Conservation (phyloP, 441 rosid species). For the Syzygium syzygioides region DNA sequence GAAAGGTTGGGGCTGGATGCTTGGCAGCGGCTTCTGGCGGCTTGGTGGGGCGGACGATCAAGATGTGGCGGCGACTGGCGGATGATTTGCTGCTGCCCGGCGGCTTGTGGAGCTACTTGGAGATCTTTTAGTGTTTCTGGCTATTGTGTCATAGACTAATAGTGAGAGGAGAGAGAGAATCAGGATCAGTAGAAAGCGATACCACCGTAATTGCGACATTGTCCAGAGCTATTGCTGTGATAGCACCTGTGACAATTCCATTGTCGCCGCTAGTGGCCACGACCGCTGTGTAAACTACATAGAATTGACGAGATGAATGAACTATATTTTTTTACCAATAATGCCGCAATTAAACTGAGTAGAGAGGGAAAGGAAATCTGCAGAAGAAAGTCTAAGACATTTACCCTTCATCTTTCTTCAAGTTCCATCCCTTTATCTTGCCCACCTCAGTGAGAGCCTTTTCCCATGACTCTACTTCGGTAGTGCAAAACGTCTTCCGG, state of each 20-base stretch:
- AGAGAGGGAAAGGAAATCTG: no score
- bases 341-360: no score
- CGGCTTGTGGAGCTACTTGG: not conserved
- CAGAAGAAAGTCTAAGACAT: no score
- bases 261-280: not conserved
- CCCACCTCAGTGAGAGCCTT: no score
- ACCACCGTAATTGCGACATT: not conserved
- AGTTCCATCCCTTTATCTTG: no score
- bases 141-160: not conserved
- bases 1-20: not conserved
- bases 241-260: rapidly evolving
- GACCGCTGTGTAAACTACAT: not conserved
- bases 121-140: not conserved
- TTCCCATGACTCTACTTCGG: no score
- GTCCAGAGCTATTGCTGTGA: not conserved
- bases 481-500: no score
- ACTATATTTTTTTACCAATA: no score
- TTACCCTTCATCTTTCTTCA: no score
- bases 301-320: not conserved
- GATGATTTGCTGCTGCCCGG: not conserved
- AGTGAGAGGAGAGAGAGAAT: not conserved
- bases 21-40: not conserved
- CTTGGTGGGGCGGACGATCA: not conserved
- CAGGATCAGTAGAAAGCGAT: not conserved
- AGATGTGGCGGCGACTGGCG: not conserved